Percentiles rank a stretch among this genome's conserved stretches.
Evolutionary conservation across 495 filamentous ascomycete species (phyloP).

Genomic region (Talaromyces ruber): DNA sequence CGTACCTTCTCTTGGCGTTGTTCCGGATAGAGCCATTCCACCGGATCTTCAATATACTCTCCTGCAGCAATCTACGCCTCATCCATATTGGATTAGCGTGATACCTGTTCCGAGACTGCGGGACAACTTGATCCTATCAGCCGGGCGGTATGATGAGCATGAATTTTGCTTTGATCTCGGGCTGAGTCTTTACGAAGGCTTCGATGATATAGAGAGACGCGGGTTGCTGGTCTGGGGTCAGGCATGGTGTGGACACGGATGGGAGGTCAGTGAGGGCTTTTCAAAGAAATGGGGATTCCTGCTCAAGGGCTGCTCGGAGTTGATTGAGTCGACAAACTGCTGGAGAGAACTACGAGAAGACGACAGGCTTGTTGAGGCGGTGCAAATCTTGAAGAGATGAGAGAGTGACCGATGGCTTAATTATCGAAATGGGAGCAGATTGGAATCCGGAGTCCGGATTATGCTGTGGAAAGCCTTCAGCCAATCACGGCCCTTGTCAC

Average conservation of each 20-base stretch:
- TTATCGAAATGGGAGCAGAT: too few species aligned
- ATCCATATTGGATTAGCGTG: conserved; percentile 46
- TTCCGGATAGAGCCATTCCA: conserved; percentile 17
- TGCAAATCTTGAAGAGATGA: not conserved
- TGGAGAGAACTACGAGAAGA: conserved; percentile 41
- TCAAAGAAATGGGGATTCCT: conserved; percentile 42
- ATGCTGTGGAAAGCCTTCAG: not conserved
- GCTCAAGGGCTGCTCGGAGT: conserved; percentile 36
- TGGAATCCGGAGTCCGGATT: too few species aligned
- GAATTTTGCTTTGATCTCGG: conserved; percentile 39
- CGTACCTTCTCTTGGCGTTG: not conserved
- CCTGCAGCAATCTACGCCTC: conserved; percentile 29
- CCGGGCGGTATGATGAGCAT: conserved; percentile 32
- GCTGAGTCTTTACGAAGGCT: conserved; percentile 30
- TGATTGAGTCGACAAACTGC: conserved; percentile 40
- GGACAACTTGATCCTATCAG: conserved; percentile 38
- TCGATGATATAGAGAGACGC: conserved; percentile 19
- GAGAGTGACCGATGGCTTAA: too few species aligned
- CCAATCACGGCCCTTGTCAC: not conserved
- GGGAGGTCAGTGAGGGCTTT: conserved; percentile 44
- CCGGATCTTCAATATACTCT: conserved; percentile 36
- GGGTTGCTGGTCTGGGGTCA: conserved; percentile 44
- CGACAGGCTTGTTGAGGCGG: conserved; percentile 9
- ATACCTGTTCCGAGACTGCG: conserved; percentile 41
- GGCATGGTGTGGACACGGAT: conserved; percentile 33